Conservation (phyloP, 2,329 filamentous ascomycete genomes). For the Acrodontium crateriforme region DNA sequence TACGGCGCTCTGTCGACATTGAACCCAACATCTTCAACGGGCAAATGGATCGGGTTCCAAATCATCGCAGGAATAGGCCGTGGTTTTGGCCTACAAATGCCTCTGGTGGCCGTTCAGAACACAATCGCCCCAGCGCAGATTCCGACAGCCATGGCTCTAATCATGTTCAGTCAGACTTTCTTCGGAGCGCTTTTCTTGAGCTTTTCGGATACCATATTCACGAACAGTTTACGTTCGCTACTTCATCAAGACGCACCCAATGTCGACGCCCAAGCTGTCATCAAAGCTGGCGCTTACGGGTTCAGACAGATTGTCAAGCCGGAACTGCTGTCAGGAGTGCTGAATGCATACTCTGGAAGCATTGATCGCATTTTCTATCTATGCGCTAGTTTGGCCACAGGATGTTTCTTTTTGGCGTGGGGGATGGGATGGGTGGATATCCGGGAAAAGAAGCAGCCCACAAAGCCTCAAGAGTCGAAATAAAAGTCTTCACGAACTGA, state of each 20-base stretch:
- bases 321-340: conserved; percentile 22
- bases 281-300: conserved; percentile 31
- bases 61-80: conserved; percentile 35
- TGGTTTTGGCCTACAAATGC: conserved; percentile 23
- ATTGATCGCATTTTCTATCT: conserved; percentile 30
- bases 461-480: no score
- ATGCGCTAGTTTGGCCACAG: conserved; percentile 16
- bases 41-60: conserved; percentile 42
- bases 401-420: conserved; percentile 24
- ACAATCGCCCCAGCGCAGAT: conserved; percentile 11
- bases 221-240: conserved; percentile 22
- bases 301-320: conserved; percentile 23
- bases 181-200: conserved; percentile 20
- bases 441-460: conserved; percentile 12
- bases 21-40: conserved; percentile 25
- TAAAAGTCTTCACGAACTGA: no score
- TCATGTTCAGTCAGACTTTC: conserved; percentile 20
- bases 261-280: conserved; percentile 20
- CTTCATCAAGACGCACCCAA: conserved; percentile 20
- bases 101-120: conserved; percentile 19
- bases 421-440: conserved; percentile 38
- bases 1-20: conserved; percentile 20
- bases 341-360: conserved; percentile 29
- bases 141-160: conserved; percentile 16
- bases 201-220: conserved; percentile 20